These are phyloP conservation scores for Colletotrichum endophyticum DNA, from an alignment of 2,329 filamentous ascomycete genomes.

Conservation along the genomic window DNA sequence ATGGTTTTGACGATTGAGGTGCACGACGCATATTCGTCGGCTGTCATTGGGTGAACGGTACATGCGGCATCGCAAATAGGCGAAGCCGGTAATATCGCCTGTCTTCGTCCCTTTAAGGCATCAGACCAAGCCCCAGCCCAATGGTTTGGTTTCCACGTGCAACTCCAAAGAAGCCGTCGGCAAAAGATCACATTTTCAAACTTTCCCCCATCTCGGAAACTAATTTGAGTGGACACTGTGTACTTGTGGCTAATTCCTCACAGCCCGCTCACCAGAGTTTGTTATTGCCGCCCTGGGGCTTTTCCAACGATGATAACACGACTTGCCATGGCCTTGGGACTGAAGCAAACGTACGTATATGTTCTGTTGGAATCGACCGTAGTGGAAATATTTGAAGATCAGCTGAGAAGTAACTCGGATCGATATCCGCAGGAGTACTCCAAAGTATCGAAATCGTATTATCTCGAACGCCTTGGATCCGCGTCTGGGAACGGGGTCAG, in stretches of 20 bases:
- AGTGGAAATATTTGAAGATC: not conserved
- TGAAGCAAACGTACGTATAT: too few species aligned
- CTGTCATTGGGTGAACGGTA: not conserved
- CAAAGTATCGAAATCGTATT: not conserved
- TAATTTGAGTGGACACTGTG: not conserved
- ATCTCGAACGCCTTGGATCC: not conserved
- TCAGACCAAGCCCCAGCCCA: not conserved
- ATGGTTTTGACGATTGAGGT: not conserved
- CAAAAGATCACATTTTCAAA: not conserved
- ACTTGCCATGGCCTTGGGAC: not conserved
- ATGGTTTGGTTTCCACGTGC: not conserved
- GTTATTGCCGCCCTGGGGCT: not conserved
- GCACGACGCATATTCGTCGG: not conserved
- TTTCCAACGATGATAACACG: not conserved
- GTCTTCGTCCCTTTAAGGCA: too few species aligned
- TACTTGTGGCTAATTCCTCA: not conserved
- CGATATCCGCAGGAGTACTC: not conserved
- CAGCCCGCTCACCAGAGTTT: not conserved
- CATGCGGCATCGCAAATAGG: not conserved
- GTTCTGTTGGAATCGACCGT: fast-evolving
- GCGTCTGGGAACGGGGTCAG: not conserved
- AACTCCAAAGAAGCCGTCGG: not conserved
- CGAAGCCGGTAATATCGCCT: too few species aligned
- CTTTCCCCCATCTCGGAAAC: not conserved
- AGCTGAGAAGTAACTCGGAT: not conserved